Conservation (phyloP, 2,329 filamentous ascomycete species). For the Alternaria arborescens region DNA sequence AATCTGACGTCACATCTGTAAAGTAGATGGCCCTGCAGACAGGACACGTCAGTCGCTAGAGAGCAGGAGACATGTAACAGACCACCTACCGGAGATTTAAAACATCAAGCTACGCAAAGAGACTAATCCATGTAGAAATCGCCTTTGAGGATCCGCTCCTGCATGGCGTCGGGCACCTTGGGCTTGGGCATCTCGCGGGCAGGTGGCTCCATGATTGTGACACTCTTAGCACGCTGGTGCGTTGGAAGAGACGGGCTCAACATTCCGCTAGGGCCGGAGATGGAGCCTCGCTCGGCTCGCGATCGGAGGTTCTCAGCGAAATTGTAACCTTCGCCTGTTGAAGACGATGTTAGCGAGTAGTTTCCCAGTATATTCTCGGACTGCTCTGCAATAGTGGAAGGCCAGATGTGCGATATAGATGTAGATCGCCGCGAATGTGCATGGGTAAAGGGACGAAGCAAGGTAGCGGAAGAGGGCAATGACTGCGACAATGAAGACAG, state of each 20-base stretch:
- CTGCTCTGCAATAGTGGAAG: slow-evolving; percentile 44
- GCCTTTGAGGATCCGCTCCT: slow-evolving; percentile 95
- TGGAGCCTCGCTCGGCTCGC: slow-evolving; percentile 79
- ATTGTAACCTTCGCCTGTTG: slow-evolving; percentile 91
- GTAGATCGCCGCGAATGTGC: slow-evolving; percentile 33
- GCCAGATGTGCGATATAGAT: slow-evolving; percentile 38
- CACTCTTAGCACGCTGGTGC: slow-evolving; percentile 75
- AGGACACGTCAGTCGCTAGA: slow-evolving; percentile 12
- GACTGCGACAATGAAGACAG: slow-evolving; percentile 59
- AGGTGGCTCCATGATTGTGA: slow-evolving; percentile 68
- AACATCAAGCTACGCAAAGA: slow-evolving; percentile 15
- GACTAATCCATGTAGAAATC: slow-evolving; percentile 95
- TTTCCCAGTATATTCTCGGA: slow-evolving; percentile 50
- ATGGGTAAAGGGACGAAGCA: slow-evolving; percentile 34
- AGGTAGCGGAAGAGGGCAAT: slow-evolving; percentile 37
- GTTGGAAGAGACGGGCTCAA: slow-evolving; percentile 16
- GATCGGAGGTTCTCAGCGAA: slow-evolving; percentile 96
- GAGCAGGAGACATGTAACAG: background rate
- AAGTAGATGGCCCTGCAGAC: slow-evolving; percentile 15
- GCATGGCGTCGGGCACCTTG: slow-evolving; percentile 81
- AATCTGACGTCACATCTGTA: slow-evolving; percentile 18
- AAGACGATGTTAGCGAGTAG: slow-evolving; percentile 69
- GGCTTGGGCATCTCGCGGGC: slow-evolving; percentile 67
- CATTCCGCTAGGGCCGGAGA: slow-evolving; percentile 56
- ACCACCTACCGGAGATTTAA: slow-evolving; percentile 35